Evolutionary conservation across 768 basidiomycete genomes (phyloP).

Genomic region (Tephrocybe sp.): DNA sequence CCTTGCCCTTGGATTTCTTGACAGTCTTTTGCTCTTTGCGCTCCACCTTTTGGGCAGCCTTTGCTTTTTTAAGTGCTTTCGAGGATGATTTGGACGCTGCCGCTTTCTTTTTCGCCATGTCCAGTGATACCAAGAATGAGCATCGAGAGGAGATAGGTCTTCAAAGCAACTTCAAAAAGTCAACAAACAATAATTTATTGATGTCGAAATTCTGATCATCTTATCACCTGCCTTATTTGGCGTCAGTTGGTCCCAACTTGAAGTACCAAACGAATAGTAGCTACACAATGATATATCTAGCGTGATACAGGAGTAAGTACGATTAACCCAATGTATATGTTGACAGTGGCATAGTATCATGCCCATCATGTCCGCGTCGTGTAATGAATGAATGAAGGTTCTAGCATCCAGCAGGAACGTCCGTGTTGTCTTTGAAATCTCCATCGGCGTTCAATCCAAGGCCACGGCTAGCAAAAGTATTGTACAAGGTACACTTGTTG

Average conservation of each 20-base stretch:
- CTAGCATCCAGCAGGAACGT: conserved; percentile 28
- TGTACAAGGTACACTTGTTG: conserved; percentile 44
- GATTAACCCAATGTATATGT: no score
- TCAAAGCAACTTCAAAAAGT: no score
- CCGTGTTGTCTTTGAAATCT: conserved; percentile 25
- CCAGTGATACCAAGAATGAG: no score
- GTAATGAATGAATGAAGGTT: neutral
- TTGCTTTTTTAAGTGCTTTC: conserved; percentile 67
- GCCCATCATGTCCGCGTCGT: neutral
- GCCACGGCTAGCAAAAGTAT: conserved; percentile 48
- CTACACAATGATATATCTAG: neutral
- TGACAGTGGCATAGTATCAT: neutral
- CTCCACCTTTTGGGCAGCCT: conserved; percentile 64
- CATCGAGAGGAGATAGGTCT: no score
- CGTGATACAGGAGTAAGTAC: no score
- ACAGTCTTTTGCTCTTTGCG: conserved; percentile 62
- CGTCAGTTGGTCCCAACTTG: no score
- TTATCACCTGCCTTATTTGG: no score
- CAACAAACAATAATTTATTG: no score
- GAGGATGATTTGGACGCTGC: conserved; percentile 36
- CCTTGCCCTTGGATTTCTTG: conserved; percentile 40
- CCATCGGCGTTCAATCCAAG: conserved; percentile 36
- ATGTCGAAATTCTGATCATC: no score
- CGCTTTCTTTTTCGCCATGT: conserved; percentile 61
- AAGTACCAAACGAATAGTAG: no score